Conservation (phyloP, 306 rosid genomes). For the Rosa lucieae region DNA sequence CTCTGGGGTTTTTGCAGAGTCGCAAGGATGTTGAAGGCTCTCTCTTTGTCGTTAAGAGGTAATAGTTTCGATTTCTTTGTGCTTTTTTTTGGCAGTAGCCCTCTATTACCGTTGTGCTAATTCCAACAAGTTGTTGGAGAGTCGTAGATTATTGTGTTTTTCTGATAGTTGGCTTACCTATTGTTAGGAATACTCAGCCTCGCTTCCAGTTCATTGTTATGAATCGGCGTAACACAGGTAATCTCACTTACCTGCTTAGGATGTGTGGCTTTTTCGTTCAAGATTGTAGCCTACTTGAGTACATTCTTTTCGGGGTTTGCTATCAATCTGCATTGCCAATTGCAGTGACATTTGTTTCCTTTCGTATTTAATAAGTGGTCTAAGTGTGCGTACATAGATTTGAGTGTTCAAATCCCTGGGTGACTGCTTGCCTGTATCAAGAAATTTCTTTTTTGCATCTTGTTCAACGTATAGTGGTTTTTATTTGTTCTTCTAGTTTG, state of each 20-base stretch:
- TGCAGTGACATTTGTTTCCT: background rate
- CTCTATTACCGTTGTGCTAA: background rate
- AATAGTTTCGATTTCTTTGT: background rate
- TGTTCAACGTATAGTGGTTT: background rate
- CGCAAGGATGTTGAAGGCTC: constrained; percentile 99
- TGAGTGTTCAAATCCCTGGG: background rate
- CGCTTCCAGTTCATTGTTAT: constrained; percentile 93
- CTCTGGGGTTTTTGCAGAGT: constrained; percentile 54
- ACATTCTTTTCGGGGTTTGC: background rate
- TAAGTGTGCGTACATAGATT: background rate
- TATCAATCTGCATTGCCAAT: background rate
- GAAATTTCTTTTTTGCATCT: background rate
- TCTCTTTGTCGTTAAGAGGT: constrained; percentile 97
- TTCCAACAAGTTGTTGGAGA: background rate
- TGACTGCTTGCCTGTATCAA: background rate
- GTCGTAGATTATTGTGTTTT: background rate
- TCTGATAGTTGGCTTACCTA: constrained; percentile 5
- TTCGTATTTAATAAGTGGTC: background rate
- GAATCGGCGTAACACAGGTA: constrained; percentile 93
- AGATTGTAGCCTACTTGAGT: background rate
- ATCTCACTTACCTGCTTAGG: background rate
- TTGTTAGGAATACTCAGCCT: constrained; percentile 69
- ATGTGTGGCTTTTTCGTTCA: background rate
- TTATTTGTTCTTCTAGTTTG: background rate
- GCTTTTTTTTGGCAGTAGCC: background rate